A percentile compares a stretch with the other conserved stretches of the same genome.
Evolutionary conservation across 1,139 yeast species (phyloP).

Genomic region (Pneumocystis wakefieldiae): DNA sequence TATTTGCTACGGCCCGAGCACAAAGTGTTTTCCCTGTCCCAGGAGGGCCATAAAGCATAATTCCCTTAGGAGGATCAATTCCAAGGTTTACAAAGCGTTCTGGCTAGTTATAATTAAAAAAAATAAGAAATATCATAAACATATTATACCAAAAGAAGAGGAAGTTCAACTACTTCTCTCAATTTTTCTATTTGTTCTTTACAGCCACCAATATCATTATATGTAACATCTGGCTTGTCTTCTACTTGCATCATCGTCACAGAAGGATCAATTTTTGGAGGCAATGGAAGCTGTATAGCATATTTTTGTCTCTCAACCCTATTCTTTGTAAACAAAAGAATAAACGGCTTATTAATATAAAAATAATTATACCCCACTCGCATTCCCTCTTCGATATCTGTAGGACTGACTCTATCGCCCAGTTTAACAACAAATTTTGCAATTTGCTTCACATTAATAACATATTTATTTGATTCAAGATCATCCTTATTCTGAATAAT

Average conservation of each 20-base stretch:
- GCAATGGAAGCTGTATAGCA: slow-evolving; percentile 90
- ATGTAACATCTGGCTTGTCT: slow-evolving; percentile 81
- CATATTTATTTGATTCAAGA: slow-evolving; percentile 77
- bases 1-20: slow-evolving; percentile 96
- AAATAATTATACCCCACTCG: slow-evolving; percentile 49
- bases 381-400: slow-evolving; percentile 99
- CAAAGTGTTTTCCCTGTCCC: slow-evolving; percentile 97
- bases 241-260: slow-evolving; percentile 99
- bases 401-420: slow-evolving; percentile 93
- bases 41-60: slow-evolving; percentile 90
- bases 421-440: slow-evolving; percentile 90
- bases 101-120: slow-evolving; percentile 36
- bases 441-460: slow-evolving; percentile 90
- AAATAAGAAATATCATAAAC: not conserved
- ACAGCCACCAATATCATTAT: slow-evolving; percentile 90
- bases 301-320: slow-evolving; percentile 84
- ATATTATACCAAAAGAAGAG: slow-evolving; percentile 36
- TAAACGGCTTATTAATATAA: slow-evolving; percentile 1
- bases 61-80: slow-evolving; percentile 97
- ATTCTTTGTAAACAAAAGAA: slow-evolving; percentile 9
- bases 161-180: slow-evolving; percentile 93
- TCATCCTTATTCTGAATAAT: slow-evolving; percentile 62
- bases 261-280: slow-evolving; percentile 92
- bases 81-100: slow-evolving; percentile 93
- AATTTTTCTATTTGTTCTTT: slow-evolving; percentile 94